Percentiles rank a stretch among this genome's conserved stretches.
Conservation (phyloP, 2,329 filamentous ascomycete species). For the Verticillium alfalfae region DNA sequence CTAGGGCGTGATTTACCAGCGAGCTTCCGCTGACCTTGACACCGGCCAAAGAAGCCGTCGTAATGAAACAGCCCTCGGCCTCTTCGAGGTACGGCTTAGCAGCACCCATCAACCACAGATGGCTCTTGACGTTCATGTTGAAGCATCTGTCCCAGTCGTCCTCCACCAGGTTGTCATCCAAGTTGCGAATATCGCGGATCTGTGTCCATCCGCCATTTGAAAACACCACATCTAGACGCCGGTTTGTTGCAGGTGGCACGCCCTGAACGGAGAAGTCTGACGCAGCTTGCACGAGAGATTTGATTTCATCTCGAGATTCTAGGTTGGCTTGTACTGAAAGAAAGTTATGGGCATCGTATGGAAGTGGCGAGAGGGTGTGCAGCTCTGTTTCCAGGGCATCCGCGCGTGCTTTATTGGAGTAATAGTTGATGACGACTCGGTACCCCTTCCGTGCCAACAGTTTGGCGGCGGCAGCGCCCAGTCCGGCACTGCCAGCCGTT, state of each 20-base stretch:
- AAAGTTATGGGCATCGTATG: conserved; percentile 23
- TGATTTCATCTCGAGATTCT: conserved; percentile 52
- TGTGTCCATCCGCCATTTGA: conserved; percentile 63
- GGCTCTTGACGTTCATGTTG: conserved; percentile 44
- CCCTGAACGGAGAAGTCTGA: conserved; percentile 38
- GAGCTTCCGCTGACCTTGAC: conserved; percentile 59
- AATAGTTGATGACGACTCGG: conserved; percentile 65
- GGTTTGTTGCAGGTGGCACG: conserved; percentile 39
- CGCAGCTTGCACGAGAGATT: conserved; percentile 52
- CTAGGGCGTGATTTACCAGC: conserved; percentile 29
- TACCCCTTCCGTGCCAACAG: conserved; percentile 57
- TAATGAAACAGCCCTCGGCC: conserved; percentile 52
- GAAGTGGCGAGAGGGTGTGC: conserved; percentile 26
- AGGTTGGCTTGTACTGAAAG: conserved; percentile 62
- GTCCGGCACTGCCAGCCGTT: conserved; percentile 40
- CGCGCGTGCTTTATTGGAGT: conserved; percentile 48
- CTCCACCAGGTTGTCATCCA: conserved; percentile 42
- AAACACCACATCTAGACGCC: conserved; percentile 63
- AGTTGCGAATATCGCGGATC: conserved; percentile 34
- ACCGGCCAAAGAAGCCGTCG: conserved; percentile 59
- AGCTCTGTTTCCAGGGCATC: conserved; percentile 47
- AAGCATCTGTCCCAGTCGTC: conserved; percentile 42
- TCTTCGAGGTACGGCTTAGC: conserved; percentile 36
- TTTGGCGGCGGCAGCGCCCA: conserved; percentile 56
- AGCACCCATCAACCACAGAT: conserved; percentile 41